Evolutionary conservation across 352 stramenopile species (phyloP).

Genomic region (Chrysophaeum taylorii): DNA sequence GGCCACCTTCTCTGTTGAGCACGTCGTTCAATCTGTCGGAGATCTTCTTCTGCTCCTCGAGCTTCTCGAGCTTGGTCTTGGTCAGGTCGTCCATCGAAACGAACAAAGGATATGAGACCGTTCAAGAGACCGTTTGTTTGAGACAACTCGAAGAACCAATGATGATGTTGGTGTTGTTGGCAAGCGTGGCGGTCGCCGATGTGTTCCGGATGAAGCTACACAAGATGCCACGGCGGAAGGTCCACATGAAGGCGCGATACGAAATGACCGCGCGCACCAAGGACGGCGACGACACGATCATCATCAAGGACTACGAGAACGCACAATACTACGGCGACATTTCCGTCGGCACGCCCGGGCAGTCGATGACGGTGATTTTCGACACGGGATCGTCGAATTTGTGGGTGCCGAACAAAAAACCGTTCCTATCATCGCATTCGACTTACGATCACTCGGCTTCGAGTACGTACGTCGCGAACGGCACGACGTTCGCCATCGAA

Average conservation of each 20-base stretch:
- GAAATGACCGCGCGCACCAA: background rate
- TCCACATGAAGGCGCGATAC: too few species aligned
- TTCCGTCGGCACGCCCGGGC: slow-evolving; percentile 69
- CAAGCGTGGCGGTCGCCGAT: too few species aligned
- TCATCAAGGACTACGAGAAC: slow-evolving; percentile 78
- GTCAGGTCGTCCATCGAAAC: slow-evolving; percentile 4
- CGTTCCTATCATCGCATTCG: slow-evolving; percentile 44
- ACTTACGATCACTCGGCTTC: slow-evolving; percentile 75
- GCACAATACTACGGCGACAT: slow-evolving; percentile 85
- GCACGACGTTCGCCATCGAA: slow-evolving; percentile 81
- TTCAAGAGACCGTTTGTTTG: too few species aligned
- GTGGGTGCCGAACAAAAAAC: slow-evolving; percentile 73
- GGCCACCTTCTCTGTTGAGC: slow-evolving; percentile 18
- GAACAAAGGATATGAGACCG: too few species aligned
- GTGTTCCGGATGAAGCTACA: too few species aligned
- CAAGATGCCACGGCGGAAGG: too few species aligned
- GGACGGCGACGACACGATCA: slow-evolving; percentile 35
- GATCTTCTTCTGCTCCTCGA: slow-evolving; percentile 12
- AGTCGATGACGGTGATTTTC: slow-evolving; percentile 87
- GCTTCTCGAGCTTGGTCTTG: background rate
- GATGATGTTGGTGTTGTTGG: too few species aligned
- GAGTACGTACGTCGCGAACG: slow-evolving; percentile 71
- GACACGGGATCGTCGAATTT: slow-evolving; percentile 92
- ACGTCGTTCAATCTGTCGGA: slow-evolving; percentile 16
- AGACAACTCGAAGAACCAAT: too few species aligned